A percentile compares a stretch with the other conserved stretches of the same genome.
Conservation (phyloP, 2,329 filamentous ascomycete species). For the Fusarium sublunatum region DNA sequence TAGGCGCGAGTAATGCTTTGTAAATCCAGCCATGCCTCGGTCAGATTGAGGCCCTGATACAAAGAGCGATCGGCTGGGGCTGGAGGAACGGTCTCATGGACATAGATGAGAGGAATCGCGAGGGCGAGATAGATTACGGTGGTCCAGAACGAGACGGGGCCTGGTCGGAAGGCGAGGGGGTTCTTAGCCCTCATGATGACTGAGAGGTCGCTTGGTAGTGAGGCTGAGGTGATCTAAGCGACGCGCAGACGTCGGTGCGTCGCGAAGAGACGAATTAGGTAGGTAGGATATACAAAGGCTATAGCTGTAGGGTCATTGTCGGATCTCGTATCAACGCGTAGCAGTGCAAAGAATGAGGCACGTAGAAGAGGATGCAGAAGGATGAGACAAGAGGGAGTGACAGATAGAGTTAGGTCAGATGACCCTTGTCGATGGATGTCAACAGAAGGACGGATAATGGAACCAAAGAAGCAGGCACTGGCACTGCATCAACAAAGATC, state of each 20-base stretch:
- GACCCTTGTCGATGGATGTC: constrained; percentile 20
- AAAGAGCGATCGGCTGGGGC: constrained; percentile 64
- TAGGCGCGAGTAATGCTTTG: constrained; percentile 78
- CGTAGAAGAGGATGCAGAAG: constrained; percentile 15
- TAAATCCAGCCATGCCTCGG: constrained; percentile 88
- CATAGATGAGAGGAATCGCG: constrained; percentile 75
- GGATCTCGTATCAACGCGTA: constrained; percentile 13
- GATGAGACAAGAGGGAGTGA: constrained; percentile 34
- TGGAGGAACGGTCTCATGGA: constrained; percentile 80
- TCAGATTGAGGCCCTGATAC: constrained; percentile 76
- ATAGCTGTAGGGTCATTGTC: constrained; percentile 31
- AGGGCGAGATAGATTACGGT: constrained; percentile 81
- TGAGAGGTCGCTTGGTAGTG: constrained; percentile 16
- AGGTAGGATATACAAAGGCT: constrained; percentile 9
- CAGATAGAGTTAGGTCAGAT: constrained; percentile 25
- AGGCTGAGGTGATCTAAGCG: constrained; percentile 16
- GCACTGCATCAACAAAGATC: background rate
- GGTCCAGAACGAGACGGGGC: constrained; percentile 84
- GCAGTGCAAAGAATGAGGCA: constrained; percentile 22
- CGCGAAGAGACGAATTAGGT: constrained; percentile 4
- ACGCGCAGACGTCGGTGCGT: constrained; percentile 21
- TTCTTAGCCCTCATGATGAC: constrained; percentile 55
- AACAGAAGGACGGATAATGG: background rate
- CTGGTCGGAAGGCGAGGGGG: constrained; percentile 80
- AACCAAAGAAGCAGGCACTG: constrained; percentile 17